Evolutionary conservation across 1,284 basidiomycete species (phyloP).

Genomic region (Clitocybe nebularis): DNA sequence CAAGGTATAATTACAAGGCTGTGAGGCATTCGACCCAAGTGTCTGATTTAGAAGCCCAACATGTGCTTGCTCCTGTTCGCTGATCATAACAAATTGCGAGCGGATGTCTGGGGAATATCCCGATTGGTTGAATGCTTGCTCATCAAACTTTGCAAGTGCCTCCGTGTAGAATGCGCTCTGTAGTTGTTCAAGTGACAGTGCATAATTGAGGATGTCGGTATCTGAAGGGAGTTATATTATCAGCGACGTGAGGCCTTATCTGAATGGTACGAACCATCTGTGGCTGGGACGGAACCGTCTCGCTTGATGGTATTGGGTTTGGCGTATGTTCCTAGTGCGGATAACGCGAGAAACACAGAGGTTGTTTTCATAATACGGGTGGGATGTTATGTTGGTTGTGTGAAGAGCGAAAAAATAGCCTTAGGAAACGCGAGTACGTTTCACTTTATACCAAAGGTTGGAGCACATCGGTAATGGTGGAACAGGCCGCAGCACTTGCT

Average conservation of each 20-base stretch:
- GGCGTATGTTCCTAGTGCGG: not conserved
- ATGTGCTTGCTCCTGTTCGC: slow-evolving; percentile 13
- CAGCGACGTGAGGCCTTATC: not conserved
- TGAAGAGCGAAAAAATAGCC: not conserved
- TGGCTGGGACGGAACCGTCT: not conserved
- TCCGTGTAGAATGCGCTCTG: slow-evolving; percentile 17
- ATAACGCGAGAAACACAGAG: not conserved
- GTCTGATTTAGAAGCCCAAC: slow-evolving; percentile 11
- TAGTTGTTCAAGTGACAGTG: slow-evolving; percentile 11
- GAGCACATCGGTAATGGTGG: not conserved
- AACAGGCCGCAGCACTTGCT: not conserved
- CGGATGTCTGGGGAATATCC: slow-evolving; percentile 11
- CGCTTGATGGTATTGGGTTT: not conserved
- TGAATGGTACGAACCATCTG: not conserved
- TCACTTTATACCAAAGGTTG: not conserved
- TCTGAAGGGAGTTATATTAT: slow-evolving; percentile 14
- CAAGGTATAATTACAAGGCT: slow-evolving; percentile 15
- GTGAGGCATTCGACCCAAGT: slow-evolving; percentile 11
- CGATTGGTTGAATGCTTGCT: slow-evolving; percentile 12
- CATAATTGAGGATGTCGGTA: slow-evolving; percentile 10
- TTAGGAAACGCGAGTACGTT: too few species aligned
- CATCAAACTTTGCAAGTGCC: slow-evolving; percentile 12
- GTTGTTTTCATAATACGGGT: not conserved
- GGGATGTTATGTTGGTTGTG: not conserved
- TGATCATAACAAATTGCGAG: slow-evolving; percentile 9